phyloP scores from a whole-genome alignment of 2,329 filamentous ascomycete species.

The Capronia epimyces region DNA sequence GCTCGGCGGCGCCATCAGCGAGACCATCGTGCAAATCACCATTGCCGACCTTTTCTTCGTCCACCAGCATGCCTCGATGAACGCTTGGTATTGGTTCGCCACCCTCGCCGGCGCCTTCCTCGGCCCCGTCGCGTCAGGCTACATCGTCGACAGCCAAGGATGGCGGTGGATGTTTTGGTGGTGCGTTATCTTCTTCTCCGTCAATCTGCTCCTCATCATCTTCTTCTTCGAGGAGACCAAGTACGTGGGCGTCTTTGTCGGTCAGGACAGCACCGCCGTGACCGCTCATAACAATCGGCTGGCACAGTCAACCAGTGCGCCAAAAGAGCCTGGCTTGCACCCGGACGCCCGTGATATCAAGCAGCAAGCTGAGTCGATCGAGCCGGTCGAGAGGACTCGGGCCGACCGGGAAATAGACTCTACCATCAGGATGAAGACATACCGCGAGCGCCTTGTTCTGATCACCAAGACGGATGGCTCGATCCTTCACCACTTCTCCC shows the following conservation, averaged over 20 bases:
- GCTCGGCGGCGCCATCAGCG: constrained; percentile 39
- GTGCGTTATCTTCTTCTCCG: constrained; percentile 33
- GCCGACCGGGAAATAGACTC: constrained; percentile 26
- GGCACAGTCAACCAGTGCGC: constrained; percentile 14
- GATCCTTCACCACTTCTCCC: constrained; percentile 33
- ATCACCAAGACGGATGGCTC: constrained; percentile 26
- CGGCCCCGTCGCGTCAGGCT: constrained; percentile 34
- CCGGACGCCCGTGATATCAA: constrained; percentile 1
- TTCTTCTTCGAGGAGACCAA: constrained; percentile 39
- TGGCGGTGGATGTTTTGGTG: constrained; percentile 38
- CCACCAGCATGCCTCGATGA: constrained; percentile 48
- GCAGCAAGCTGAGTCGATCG: neutral
- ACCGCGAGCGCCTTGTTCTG: constrained; percentile 30
- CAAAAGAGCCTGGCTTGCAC: constrained; percentile 18
- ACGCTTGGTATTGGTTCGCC: constrained; percentile 45
- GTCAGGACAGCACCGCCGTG: constrained; percentile 6
- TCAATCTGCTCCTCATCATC: constrained; percentile 32
- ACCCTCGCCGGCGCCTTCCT: constrained; percentile 35
- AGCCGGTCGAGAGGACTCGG: constrained; percentile 1
- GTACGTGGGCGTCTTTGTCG: constrained; percentile 28
- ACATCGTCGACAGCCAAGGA: constrained; percentile 33
- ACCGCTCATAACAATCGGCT: constrained; percentile 6
- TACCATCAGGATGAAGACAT: constrained; percentile 30
- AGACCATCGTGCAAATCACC: constrained; percentile 43
- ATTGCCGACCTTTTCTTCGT: constrained; percentile 48